These are phyloP conservation scores for Silene conica DNA, from an alignment of 148 eudicot species.

Conservation along the genomic window DNA sequence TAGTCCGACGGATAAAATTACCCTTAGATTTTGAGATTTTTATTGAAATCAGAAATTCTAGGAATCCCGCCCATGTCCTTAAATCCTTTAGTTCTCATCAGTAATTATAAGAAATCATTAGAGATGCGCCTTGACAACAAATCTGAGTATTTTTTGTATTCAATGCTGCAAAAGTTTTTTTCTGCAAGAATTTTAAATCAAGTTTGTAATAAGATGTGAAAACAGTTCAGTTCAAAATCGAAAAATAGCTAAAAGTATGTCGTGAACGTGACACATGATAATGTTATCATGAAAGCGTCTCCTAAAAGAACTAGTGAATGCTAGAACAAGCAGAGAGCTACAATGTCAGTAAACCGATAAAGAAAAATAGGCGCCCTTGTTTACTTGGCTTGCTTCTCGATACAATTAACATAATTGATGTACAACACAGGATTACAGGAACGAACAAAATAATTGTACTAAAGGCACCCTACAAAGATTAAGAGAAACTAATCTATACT, in stretches of 20 bases:
- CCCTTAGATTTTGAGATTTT: not conserved
- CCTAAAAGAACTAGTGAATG: not conserved
- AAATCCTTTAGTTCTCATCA: not conserved
- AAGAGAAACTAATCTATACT: conserved; percentile 37
- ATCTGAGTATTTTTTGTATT: too few relatives aligned
- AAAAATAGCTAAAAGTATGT: too few relatives aligned
- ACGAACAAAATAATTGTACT: conserved; percentile 31
- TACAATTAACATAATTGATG: conserved; percentile 29
- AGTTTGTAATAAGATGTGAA: too few relatives aligned
- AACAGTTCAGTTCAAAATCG: too few relatives aligned
- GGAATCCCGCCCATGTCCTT: not conserved
- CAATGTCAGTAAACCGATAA: not conserved
- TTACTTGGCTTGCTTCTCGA: conserved; percentile 21
- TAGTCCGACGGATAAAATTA: too few relatives aligned
- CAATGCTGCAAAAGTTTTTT: too few relatives aligned
- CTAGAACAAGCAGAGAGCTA: not conserved
- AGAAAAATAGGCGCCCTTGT: not conserved
- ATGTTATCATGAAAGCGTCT: not conserved
- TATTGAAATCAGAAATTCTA: not conserved
- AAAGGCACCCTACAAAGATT: conserved; percentile 28
- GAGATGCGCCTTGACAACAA: too few relatives aligned
- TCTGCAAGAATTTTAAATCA: too few relatives aligned
- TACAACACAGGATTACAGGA: conserved; percentile 40
- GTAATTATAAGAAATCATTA: not conserved
- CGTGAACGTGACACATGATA: not conserved